These are phyloP conservation scores for Gossypioides kirkii DNA, from an alignment of 345 rosid genomes.

Conservation along the genomic window DNA sequence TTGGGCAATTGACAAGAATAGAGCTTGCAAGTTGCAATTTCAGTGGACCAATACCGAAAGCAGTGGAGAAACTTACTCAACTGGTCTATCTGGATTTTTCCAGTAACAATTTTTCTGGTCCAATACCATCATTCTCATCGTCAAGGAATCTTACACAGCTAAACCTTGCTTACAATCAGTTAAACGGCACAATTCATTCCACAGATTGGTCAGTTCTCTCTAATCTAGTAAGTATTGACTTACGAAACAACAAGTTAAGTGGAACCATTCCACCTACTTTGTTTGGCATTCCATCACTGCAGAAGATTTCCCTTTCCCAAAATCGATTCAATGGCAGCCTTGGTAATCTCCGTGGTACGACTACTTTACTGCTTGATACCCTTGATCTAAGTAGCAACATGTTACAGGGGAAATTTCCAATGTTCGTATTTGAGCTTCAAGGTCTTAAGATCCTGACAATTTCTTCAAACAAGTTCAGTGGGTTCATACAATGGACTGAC, in stretches of 20 bases:
- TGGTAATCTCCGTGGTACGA: background rate
- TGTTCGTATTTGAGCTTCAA: slow-evolving; percentile 9
- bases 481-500: slow-evolving; percentile 17
- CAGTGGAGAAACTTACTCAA: slow-evolving; percentile 14
- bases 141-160: slow-evolving; percentile 23
- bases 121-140: slow-evolving; percentile 24
- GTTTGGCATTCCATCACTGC: slow-evolving; percentile 14
- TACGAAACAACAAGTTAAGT: slow-evolving; percentile 22
- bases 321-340: slow-evolving; percentile 35
- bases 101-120: slow-evolving; percentile 16
- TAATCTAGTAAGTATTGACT: slow-evolving; percentile 28
- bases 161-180: slow-evolving; percentile 28
- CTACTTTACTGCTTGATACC: slow-evolving; percentile 7
- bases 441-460: slow-evolving; percentile 30
- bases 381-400: slow-evolving; percentile 42
- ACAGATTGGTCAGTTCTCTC: slow-evolving; percentile 21
- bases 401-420: slow-evolving; percentile 31
- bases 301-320: slow-evolving; percentile 9
- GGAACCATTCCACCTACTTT: slow-evolving; percentile 30
- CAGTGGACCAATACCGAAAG: slow-evolving; percentile 18
- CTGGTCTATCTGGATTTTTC: slow-evolving; percentile 30
- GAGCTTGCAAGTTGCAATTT: slow-evolving; percentile 1
- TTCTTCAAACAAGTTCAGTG: slow-evolving; percentile 44
- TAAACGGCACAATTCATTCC: slow-evolving; percentile 26
- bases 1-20: slow-evolving; percentile 10